Evolutionary conservation across 2,329 filamentous ascomycete species (phyloP).

Genomic region (Lachnellula arida): DNA sequence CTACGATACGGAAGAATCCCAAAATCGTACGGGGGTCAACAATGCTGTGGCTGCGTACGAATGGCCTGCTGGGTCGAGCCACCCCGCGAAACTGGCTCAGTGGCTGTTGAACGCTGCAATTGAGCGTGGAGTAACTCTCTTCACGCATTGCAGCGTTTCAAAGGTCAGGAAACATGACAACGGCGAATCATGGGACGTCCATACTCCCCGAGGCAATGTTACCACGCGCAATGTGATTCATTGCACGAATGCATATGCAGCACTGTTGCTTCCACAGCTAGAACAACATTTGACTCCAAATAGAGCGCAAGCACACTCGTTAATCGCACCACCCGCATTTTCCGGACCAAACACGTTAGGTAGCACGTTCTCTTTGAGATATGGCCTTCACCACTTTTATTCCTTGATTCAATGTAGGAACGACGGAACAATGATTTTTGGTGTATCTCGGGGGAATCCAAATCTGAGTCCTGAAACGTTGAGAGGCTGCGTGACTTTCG

Average conservation of each 20-base stretch:
- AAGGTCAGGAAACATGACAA: conserved; percentile 22
- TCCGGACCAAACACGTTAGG: conserved; percentile 32
- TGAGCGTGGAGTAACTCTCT: conserved; percentile 36
- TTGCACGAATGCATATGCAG: conserved; percentile 38
- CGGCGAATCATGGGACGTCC: conserved; percentile 29
- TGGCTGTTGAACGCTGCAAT: conserved; percentile 39
- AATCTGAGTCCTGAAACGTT: conserved; percentile 31
- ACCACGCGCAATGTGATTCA: conserved; percentile 32
- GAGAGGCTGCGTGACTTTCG: conserved; percentile 31
- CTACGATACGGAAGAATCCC: conserved; percentile 38
- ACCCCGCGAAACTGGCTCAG: conserved; percentile 46
- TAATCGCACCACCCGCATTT: conserved; percentile 38
- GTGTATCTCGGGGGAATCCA: conserved; percentile 40
- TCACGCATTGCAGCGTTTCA: conserved; percentile 40
- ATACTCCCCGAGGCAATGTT: conserved; percentile 33
- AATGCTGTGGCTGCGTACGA: conserved; percentile 43
- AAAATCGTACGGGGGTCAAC: conserved; percentile 34
- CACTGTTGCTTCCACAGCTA: conserved; percentile 36
- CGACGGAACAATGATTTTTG: conserved; percentile 40
- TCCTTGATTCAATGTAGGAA: conserved; percentile 42
- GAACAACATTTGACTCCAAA: conserved; percentile 37
- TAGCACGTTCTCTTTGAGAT: conserved; percentile 42
- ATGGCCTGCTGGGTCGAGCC: conserved; percentile 45
- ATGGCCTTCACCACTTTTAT: conserved; percentile 44
- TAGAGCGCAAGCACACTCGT: conserved; percentile 40